Evolutionary conservation across 1,284 basidiomycete genomes (phyloP).

Genomic region (Moniliella sp.): DNA sequence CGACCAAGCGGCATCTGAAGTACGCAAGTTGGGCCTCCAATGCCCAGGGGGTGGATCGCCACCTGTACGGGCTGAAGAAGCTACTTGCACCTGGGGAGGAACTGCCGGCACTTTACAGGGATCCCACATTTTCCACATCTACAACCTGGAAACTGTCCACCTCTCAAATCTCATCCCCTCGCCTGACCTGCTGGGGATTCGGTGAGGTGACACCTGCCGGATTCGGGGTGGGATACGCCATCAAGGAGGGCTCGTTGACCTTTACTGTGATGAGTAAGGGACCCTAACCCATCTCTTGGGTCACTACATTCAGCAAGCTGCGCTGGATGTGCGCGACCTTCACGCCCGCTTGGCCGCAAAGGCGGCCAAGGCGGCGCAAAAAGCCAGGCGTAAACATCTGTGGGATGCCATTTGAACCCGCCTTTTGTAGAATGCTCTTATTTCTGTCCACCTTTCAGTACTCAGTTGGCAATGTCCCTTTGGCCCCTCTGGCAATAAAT

Average conservation of each 20-base stretch:
- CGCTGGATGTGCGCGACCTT: conserved; percentile 29
- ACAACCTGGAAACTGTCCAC: conserved; percentile 82
- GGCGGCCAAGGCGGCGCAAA: conserved; percentile 1
- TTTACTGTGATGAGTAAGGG: conserved; percentile 78
- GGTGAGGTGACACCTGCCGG: conserved; percentile 73
- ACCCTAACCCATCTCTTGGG: conserved; percentile 40
- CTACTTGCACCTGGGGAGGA: conserved; percentile 54
- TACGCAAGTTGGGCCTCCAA: conserved; percentile 78
- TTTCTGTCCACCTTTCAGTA: no score
- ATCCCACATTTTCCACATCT: conserved; percentile 50
- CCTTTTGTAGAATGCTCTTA: no score
- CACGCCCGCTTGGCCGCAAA: conserved; percentile 16
- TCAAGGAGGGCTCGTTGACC: conserved; percentile 63
- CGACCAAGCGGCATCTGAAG: conserved; percentile 59
- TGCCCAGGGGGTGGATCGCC: conserved; percentile 81
- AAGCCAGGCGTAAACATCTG: no score
- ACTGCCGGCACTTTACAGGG: conserved; percentile 56
- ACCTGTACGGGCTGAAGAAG: conserved; percentile 76
- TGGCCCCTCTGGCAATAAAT: no score
- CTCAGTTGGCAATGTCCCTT: no score
- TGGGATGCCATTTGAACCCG: no score
- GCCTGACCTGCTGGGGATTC: conserved; percentile 85
- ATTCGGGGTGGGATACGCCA: conserved; percentile 76
- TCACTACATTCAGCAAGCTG: conserved; percentile 34
- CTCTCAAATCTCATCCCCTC: conserved; percentile 60